Evolutionary conservation across 2,329 filamentous ascomycete species (phyloP), one percentile per base, ranked within the genome.

Genomic region (Clarireedia sp.): DNA sequence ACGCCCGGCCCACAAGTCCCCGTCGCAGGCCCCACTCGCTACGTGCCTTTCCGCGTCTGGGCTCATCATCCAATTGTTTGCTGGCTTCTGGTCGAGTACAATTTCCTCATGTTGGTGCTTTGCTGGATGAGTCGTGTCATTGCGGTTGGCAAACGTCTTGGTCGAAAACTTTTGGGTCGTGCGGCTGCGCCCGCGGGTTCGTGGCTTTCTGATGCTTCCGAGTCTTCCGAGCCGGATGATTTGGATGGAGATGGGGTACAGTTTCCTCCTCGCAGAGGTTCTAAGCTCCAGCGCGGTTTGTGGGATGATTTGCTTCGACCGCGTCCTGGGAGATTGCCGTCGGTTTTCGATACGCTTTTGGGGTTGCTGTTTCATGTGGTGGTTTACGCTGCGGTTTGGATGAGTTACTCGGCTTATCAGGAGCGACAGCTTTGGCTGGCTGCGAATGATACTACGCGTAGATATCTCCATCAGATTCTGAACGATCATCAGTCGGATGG

Each of bases 81-180:
- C 24, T 47, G 48, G 46, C 52, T 55, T 23, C 24, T 62, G 33
- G 47, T 62, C 48, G 50, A 55, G 49, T 50, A 40, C 24, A 55
- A 55, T 37, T 50, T 50, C 19, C 37, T 55, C 36, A 2, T 50
- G 3, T 47, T 55, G 2, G 49, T 44, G 19, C 14, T 37, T 17
- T 48, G 52, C 14, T 56, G 48, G 54, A 3, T n/a, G 12, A 16
- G 33, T 6, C n/a, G 5, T 33, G 37, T 5, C 29, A 7, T 48
- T 43, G n/a, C 10, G 16, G 3, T 4, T 48, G 14, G 6, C 14
- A 10, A 47, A 26, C 38, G 37, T 33, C 10, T 33, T 14, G 29
- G 29, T 4, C 29, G 43, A 17, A 6, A 33, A 23, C 3, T 17
- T 48, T 16, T 19, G 21, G n/a, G 10, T 10, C 5, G 38, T 19